A percentile compares a stretch with the other conserved stretches of the same genome.
Conservation (phyloP, 2,329 filamentous ascomycete genomes). For the Neonectria neomacrospora region DNA sequence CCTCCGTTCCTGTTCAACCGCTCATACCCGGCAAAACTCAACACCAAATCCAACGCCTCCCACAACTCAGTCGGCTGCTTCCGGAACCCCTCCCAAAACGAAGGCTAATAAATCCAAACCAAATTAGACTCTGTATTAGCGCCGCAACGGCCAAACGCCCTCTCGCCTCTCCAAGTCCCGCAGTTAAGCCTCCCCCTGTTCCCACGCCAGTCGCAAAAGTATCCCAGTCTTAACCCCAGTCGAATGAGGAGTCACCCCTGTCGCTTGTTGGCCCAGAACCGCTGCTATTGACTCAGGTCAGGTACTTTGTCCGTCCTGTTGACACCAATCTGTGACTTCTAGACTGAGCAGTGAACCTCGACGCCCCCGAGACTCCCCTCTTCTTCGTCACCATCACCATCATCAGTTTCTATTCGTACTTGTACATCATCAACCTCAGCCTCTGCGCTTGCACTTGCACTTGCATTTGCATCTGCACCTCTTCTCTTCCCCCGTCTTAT, state of each 20-base stretch:
- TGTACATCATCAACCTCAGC: neutral
- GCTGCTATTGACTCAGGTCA: neutral
- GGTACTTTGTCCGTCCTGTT: neutral
- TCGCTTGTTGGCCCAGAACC: neutral
- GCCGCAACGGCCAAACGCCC: neutral
- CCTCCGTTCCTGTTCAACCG: neutral
- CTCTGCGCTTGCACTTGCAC: neutral
- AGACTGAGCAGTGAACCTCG: neutral
- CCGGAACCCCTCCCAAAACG: conserved; percentile 2
- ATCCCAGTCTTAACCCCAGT: conserved; percentile 17
- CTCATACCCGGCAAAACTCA: neutral
- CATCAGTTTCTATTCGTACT: neutral
- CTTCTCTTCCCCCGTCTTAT: conserved; percentile 5
- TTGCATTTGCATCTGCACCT: neutral
- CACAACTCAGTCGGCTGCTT: conserved; percentile 9
- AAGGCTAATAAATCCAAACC: neutral
- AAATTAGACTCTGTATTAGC: conserved; percentile 8
- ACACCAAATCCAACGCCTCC: neutral
- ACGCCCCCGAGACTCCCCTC: conserved; percentile 14
- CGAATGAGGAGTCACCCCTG: conserved; percentile 14
- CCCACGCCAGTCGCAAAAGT: conserved; percentile 11
- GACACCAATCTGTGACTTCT: neutral
- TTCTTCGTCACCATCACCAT: neutral
- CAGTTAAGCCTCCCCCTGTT: conserved; percentile 38
- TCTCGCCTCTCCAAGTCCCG: conserved; percentile 25